These are phyloP conservation scores for Chytriomyces sp. DNA, from an alignment of 192 early-diverging fungal genomes.

Conservation along the genomic window DNA sequence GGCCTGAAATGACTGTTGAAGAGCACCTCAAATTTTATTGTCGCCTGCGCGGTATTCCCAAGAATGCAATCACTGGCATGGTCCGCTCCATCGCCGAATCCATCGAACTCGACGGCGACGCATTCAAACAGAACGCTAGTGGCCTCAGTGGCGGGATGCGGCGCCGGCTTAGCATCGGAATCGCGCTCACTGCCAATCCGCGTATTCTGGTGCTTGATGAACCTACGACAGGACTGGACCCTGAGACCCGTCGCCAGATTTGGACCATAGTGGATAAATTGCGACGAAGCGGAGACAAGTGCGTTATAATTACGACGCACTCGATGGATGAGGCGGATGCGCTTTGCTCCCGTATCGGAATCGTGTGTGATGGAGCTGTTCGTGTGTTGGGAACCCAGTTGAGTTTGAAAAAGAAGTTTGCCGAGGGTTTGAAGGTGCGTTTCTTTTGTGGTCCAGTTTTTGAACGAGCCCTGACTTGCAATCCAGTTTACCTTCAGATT, in stretches of 20 bases:
- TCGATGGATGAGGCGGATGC: conserved; percentile 73
- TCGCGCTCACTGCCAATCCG: conserved; percentile 36
- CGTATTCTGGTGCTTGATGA: conserved; percentile 36
- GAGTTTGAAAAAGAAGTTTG: conserved; percentile 40
- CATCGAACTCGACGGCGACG: conserved; percentile 39
- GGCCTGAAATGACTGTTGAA: conserved; percentile 46
- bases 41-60: conserved; percentile 34
- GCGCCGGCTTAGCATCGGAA: conserved; percentile 36
- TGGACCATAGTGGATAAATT: conserved; percentile 57
- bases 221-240: conserved; percentile 49
- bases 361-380: conserved; percentile 37
- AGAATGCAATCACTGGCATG: conserved; percentile 13
- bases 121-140: conserved; percentile 32
- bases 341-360: conserved; percentile 44
- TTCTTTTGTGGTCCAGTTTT: too few relatives aligned
- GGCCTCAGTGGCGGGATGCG: conserved; percentile 38
- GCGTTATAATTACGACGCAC: conserved; percentile 65
- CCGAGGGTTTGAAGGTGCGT: conserved; percentile 37
- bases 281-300: conserved; percentile 37
- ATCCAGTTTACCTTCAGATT: conserved; percentile 29
- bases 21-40: conserved; percentile 48
- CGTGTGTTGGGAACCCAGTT: conserved; percentile 31
- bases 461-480: too few relatives aligned
- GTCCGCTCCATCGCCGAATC: conserved; percentile 39
- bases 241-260: conserved; percentile 51